Evolutionary conservation across 148 eudicot genomes (phyloP), one percentile per base, ranked within the genome.

Genomic region (Vaccinium corymbosum): DNA sequence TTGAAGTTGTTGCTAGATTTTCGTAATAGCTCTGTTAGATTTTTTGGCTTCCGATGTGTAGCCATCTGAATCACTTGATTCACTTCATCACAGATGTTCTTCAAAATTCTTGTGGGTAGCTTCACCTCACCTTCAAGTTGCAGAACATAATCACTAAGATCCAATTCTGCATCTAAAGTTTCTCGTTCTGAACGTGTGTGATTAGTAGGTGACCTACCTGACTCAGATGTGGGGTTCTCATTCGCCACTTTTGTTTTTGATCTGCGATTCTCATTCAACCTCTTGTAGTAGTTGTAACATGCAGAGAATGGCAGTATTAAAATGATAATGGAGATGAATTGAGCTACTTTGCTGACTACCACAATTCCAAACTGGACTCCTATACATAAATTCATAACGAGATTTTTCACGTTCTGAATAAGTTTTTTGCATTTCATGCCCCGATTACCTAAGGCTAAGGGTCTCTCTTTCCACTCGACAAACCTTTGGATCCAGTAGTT

Each of bases 101-200:
- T 46, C 71, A 81, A 35, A n/a, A 15, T 81, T 42, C 46, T 42
- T 42, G 46, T 3, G 46, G 46, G 46, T 42, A 42, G 14, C 42
- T 81, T 73, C 3, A 1, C 56, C 25, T 81, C 83, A 46, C 56
- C 75, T 64, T 81, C 83, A 46, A 81, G 74, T 20, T 7, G 38
- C 75, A 81, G 62, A 62, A 55, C 22, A 17, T 81, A 81, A 42
- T 42, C 6, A 42, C 46, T 42, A 19, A 15, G 83, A 71, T 81
- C 61, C 17, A 55, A 55, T 15, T 81, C 42, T 2, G 38, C 7
- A 1, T 14, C 46, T 42, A 42, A 42, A 42, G 46, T 42, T 42
- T 42, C 46, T 5, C 0, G 15, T 78, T 19, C 13, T 12, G 11
- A 7, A 14, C 15, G 27, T 20, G 0, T 0, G 46, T 5, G 46